Base-by-base conservation (phyloP, 768 basidiomycete species). In the Podaxis sp. region DNA sequence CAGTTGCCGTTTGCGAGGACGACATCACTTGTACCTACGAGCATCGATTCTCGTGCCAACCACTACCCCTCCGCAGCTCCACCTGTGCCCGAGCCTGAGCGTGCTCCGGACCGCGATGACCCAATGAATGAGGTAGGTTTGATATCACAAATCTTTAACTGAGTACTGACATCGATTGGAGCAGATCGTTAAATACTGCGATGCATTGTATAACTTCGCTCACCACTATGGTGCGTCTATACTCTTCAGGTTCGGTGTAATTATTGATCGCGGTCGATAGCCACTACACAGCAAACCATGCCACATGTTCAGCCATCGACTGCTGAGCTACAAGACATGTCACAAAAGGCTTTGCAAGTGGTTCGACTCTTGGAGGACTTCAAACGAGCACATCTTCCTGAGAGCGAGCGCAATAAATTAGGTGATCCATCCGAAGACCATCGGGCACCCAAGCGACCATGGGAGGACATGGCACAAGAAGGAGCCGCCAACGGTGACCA, bases 401-500 rank as follows among this genome's bases (percentile, higher is more conserved):
- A 80, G 50, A 67, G 66, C 5, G 77, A 79, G 37, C 71, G 73
- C 40, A 66, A 66, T 61, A 76, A 77, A 64, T 63, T 73, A 24
- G 73, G 71, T 65, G 53, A 72, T 9, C 70, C 77, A 52, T 73
- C 76, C 11, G 80, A 85, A 41, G 84, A 85, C 65, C 75, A 79
- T 66, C 82, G 90, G 25, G 82, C 86, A 2, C 90, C 88, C 17
- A 93, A 91, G 69, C 73, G 90, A 58, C 90, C 90, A 55, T 92
- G 91, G 90, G 90, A 91, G 72, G 90, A 91, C 64, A 76, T 85
- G 72, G 79, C 81, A 25, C 77, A 81, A 61, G 84, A 76, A 8
- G 77, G 69, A 53, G 70, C 68, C 17, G 66, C 64, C 29, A 61
- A 64, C 19, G 57, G 64, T 9, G 74, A 75, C 40, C 33, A 22